Evolutionary conservation across 78 protist genomes (phyloP), one percentile per base, ranked within the genome.

Genomic region (Anaeramoeba flamelloides): DNA sequence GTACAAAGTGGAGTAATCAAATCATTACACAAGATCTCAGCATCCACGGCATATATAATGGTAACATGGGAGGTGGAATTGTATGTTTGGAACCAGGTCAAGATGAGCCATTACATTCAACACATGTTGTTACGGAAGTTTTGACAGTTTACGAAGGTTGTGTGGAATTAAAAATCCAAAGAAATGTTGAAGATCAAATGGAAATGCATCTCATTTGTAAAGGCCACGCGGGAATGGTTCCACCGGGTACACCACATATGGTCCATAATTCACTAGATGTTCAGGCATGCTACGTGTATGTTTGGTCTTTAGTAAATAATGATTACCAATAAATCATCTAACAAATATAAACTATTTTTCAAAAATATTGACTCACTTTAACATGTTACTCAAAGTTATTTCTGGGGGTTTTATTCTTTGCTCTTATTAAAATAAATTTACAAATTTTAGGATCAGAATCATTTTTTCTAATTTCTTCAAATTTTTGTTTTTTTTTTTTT

Each of bases 1-100:
- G n/a, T n/a, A n/a, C n/a, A n/a, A n/a, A n/a, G n/a, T 53, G 69
- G 69, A 26, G 34, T 26, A 53, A 53, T 17, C 69, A 53, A 53
- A 8, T 17, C 17, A 53, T 53, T 53, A 53, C 69, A 26, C 69
- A 53, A 53, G 69, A 53, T 17, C 17, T 53, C 34, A 17, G 17
- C 17, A 53, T 53, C 69, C 69, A 53, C 69, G 69, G 69, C 69
- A n/a, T n/a, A n/a, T n/a, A n/a, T n/a, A n/a, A n/a, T n/a, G 69
- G 17, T 53, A 53, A 53, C 17, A 17, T 53, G 8, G 69, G 69
- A 26, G 69, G 69, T 53, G 69, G 69, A 26, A 8, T 53, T 53
- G 69, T 53, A 26, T 53, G 69, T 53, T 53, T 53, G 17, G 69
- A 53, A 26, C 69, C 69, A 26, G 69, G 69, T 53, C 8, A 53